Conservation (phyloP, 768 basidiomycete species). For the Mrakia gelida region DNA sequence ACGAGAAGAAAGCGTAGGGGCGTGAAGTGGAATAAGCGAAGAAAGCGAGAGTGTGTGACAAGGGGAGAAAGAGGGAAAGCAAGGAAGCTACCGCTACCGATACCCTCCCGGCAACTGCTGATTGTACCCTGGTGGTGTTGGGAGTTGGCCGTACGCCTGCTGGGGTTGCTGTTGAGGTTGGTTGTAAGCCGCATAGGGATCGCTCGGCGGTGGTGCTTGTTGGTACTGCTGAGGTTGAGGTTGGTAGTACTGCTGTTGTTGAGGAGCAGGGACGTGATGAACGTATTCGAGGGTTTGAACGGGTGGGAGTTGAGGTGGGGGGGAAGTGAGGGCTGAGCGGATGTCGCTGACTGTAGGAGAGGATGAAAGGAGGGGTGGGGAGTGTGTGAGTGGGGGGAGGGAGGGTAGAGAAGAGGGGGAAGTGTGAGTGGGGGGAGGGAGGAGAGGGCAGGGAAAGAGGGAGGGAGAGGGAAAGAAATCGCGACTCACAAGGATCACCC, state of each 20-base stretch:
- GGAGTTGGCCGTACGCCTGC: slow-evolving; percentile 6
- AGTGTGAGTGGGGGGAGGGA: neutral
- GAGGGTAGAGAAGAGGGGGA: no score
- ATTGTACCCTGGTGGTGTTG: neutral
- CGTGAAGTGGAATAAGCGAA: no score
- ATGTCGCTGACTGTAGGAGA: slow-evolving; percentile 2
- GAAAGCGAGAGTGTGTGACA: no score
- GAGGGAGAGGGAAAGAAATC: neutral
- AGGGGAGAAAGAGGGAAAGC: no score
- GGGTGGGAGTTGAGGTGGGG: neutral
- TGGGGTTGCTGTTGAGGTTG: slow-evolving; percentile 16
- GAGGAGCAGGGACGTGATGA: neutral
- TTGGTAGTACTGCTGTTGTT: slow-evolving; percentile 13
- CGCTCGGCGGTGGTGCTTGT: neutral
- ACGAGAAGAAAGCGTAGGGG: no score
- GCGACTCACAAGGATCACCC: neutral
- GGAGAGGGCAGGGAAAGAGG: neutral
- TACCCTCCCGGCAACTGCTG: neutral
- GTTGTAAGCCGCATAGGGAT: neutral
- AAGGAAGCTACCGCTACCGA: neutral
- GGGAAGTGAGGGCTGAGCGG: slow-evolving; percentile 12
- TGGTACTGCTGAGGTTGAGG: slow-evolving; percentile 8
- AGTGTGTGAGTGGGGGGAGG: neutral
- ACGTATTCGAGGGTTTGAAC: neutral
- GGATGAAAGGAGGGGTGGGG: neutral